These are phyloP conservation scores for Pseudocercospora macadamiae DNA, from an alignment of 2,329 filamentous ascomycete species.

Conservation along the genomic window DNA sequence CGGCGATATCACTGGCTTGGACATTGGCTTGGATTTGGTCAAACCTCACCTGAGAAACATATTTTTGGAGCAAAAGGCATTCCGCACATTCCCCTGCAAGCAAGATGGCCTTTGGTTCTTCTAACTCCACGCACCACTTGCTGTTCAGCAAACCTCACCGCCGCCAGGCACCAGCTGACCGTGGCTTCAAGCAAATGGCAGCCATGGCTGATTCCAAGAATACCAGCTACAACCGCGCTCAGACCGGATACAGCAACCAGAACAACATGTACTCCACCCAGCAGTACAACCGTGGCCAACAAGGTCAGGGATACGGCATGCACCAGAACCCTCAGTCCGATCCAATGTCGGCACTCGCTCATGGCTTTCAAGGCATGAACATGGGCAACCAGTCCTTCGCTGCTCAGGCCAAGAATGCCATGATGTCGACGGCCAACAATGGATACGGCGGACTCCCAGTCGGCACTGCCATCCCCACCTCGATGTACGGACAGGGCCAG, in stretches of 20 bases:
- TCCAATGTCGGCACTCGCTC: constrained; percentile 41
- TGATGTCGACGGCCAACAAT: constrained; percentile 36
- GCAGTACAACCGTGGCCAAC: constrained; percentile 37
- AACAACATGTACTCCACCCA: constrained; percentile 34
- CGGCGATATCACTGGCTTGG: constrained; percentile 15
- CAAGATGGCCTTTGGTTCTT: constrained; percentile 20
- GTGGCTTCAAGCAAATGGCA: constrained; percentile 33
- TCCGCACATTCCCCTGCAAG: constrained; percentile 11
- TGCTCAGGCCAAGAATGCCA: constrained; percentile 39
- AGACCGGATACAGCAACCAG: constrained; percentile 35
- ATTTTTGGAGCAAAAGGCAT: constrained; percentile 14
- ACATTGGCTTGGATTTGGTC: constrained; percentile 18
- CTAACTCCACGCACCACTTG: constrained; percentile 20
- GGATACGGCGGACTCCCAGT: constrained; percentile 35
- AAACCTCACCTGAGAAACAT: constrained; percentile 14
- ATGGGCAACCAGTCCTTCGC: constrained; percentile 40
- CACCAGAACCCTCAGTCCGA: constrained; percentile 36
- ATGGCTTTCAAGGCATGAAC: constrained; percentile 46
- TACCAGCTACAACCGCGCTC: constrained; percentile 35
- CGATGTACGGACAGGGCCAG: constrained; percentile 38
- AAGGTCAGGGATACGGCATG: constrained; percentile 40
- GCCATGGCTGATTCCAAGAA: constrained; percentile 39
- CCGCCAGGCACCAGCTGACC: constrained; percentile 26
- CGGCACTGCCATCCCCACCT: constrained; percentile 33
- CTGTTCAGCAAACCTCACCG: constrained; percentile 25